Conservation (phyloP, 2,329 filamentous ascomycete species). For the Epichloe aotearoae region DNA sequence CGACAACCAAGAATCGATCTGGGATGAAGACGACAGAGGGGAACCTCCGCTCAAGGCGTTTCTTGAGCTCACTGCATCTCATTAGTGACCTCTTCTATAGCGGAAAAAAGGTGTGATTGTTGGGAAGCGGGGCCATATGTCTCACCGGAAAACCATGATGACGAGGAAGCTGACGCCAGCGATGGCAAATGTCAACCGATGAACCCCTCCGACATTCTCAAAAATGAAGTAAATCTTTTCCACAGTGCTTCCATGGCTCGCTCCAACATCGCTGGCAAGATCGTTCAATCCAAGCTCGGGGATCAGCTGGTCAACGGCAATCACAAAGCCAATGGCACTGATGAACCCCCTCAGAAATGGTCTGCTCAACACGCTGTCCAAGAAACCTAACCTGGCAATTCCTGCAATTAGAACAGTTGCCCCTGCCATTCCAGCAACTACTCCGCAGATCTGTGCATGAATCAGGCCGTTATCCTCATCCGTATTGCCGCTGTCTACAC, state of each 20-base stretch:
- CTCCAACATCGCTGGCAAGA: constrained; percentile 48
- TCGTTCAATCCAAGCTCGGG: constrained; percentile 71
- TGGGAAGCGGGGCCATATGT: neutral
- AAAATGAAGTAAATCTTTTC: constrained; percentile 76
- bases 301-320: constrained; percentile 86
- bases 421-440: constrained; percentile 78
- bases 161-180: constrained; percentile 68
- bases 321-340: constrained; percentile 91
- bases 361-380: constrained; percentile 86
- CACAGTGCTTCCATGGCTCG: constrained; percentile 72
- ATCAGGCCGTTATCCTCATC: constrained; percentile 51
- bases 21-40: constrained; percentile 77
- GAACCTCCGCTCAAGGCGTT: constrained; percentile 63
- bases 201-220: constrained; percentile 49
- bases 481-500: constrained; percentile 52
- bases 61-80: constrained; percentile 58
- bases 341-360: constrained; percentile 94
- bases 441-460: constrained; percentile 74
- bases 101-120: neutral
- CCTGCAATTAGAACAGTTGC: constrained; percentile 82
- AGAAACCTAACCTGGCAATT: constrained; percentile 71
- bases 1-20: constrained; percentile 81
- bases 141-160: constrained; percentile 81
- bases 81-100: constrained; percentile 4
- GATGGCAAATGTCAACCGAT: constrained; percentile 63